Evolutionary conservation across 148 eudicot species (phyloP).

Genomic region (Salicornia ramosissima): DNA sequence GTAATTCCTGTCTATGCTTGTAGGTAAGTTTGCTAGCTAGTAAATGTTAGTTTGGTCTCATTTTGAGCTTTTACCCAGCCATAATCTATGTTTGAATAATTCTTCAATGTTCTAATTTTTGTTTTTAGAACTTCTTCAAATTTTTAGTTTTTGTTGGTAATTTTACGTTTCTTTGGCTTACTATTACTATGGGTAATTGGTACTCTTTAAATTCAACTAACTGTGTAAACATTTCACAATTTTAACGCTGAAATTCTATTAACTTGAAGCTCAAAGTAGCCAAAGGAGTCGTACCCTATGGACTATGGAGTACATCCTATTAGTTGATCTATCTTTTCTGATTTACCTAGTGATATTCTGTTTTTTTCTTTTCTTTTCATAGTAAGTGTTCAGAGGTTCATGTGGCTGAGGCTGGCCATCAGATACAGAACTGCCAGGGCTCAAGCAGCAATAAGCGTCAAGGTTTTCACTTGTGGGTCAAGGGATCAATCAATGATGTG

Average conservation of each 20-base stretch:
- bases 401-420: conserved; percentile 61
- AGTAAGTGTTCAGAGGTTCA: conserved; percentile 87
- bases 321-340: neutral
- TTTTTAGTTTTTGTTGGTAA: neutral
- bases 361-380: no score
- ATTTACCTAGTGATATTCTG: neutral
- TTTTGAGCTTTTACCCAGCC: neutral
- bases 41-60: neutral
- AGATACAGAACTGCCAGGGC: conserved; percentile 70
- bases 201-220: neutral
- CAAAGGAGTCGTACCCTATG: neutral
- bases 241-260: neutral
- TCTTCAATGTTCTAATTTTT: neutral
- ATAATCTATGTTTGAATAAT: neutral
- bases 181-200: no score
- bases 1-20: conserved; percentile 82
- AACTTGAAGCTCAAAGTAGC: neutral
- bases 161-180: no score
- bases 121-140: neutral
- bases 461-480: conserved; percentile 76
- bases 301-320: neutral
- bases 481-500: conserved; percentile 79
- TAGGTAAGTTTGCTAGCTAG: conserved; percentile 45
- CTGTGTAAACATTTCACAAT: neutral
- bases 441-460: conserved; percentile 53